Percentiles rank a stretch among this genome's conserved stretches.
Evolutionary conservation across 495 filamentous ascomycete genomes (phyloP).

Genomic region (Tetracladium marchalianum): DNA sequence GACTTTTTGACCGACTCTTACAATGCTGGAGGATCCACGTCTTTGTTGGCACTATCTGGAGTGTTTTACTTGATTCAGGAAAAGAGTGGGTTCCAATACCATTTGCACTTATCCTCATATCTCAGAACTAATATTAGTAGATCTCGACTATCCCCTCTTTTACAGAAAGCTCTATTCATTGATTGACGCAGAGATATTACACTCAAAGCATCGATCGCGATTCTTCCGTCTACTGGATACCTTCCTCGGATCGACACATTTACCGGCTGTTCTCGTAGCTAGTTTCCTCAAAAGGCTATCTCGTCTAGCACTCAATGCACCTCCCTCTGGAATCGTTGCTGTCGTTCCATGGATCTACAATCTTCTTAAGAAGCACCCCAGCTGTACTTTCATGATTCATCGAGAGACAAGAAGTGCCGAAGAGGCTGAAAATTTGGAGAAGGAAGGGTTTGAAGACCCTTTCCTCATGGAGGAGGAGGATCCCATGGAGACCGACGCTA

Average conservation of each 20-base stretch:
- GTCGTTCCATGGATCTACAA: conserved; percentile 95
- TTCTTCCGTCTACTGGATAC: conserved; percentile 91
- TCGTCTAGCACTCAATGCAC: conserved; percentile 70
- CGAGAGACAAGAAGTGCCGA: conserved; percentile 52
- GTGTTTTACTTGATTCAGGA: conserved; percentile 91
- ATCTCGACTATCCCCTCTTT: conserved; percentile 94
- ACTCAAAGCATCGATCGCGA: conserved; percentile 84
- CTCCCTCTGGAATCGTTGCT: conserved; percentile 77
- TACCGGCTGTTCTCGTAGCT: conserved; percentile 82
- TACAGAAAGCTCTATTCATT: conserved; percentile 90
- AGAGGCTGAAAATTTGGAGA: conserved; percentile 44
- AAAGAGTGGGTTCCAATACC: conserved; percentile 33
- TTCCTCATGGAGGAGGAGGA: conserved; percentile 68
- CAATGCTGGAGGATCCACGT: conserved; percentile 71
- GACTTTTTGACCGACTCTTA: conserved; percentile 95
- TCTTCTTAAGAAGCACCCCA: conserved; percentile 78
- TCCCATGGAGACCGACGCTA: conserved; percentile 74
- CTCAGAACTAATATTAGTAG: too few species aligned
- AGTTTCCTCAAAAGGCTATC: conserved; percentile 92
- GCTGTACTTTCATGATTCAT: conserved; percentile 93
- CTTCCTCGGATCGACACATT: conserved; percentile 85
- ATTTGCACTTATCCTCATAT: too few species aligned
- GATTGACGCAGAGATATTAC: conserved; percentile 72
- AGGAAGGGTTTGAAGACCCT: conserved; percentile 65
- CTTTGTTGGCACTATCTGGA: conserved; percentile 81